Conservation (phyloP, 2,329 filamentous ascomycete species). For the Cercospora sp. region DNA sequence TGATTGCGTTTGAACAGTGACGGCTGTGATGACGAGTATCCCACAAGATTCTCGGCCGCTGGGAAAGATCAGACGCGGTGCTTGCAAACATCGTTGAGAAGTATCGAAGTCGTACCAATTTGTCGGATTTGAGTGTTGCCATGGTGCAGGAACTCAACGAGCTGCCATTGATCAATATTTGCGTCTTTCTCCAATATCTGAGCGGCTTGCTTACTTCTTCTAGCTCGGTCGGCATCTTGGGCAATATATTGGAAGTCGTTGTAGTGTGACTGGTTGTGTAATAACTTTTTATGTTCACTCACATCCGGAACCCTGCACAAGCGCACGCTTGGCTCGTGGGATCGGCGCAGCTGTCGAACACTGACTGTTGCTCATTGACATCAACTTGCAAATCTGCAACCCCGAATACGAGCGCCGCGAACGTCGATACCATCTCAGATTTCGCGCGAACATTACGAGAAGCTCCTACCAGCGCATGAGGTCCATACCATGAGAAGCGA, state of each 20-base stretch:
- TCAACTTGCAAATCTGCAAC: background rate
- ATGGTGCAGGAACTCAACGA: constrained; percentile 22
- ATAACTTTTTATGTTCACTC: constrained; percentile 15
- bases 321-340: constrained; percentile 1
- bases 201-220: constrained; percentile 46
- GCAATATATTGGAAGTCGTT: background rate
- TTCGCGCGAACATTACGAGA: background rate
- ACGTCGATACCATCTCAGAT: background rate
- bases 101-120: constrained; percentile 56
- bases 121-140: constrained; percentile 81
- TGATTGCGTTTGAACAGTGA: constrained; percentile 80
- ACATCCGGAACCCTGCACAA: background rate
- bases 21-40: constrained; percentile 74
- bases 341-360: constrained; percentile 1
- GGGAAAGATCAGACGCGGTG: constrained; percentile 19
- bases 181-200: background rate
- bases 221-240: constrained; percentile 51
- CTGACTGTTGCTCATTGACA: constrained; percentile 6
- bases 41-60: constrained; percentile 84
- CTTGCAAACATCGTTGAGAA: background rate
- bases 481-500: constrained; percentile 23
- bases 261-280: constrained; percentile 3
- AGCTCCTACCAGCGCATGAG: constrained; percentile 3
- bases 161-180: constrained; percentile 23
- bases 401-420: background rate